phyloP scores from a whole-genome alignment of 495 filamentous ascomycete species.

The Hypoxylon intermedium region DNA sequence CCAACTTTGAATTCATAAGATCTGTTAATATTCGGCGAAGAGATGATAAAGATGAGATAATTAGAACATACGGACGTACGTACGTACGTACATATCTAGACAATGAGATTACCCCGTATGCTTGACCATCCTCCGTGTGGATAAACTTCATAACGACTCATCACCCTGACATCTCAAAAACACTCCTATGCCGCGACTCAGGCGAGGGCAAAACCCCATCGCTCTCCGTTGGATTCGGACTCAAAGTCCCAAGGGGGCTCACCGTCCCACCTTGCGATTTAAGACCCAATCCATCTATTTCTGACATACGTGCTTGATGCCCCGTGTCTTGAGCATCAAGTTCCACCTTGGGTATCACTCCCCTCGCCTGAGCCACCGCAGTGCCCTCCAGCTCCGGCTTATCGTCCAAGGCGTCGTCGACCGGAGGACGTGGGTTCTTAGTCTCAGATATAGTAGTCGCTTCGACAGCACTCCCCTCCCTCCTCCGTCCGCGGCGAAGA shows the following conservation, averaged over 20 bases:
- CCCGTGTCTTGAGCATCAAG: conserved; percentile 9
- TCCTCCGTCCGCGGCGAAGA: neutral
- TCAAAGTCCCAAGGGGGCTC: neutral
- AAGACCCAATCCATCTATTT: neutral
- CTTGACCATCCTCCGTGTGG: no score
- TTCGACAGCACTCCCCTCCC: neutral
- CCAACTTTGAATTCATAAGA: no score
- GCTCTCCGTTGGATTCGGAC: neutral
- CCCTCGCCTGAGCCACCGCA: neutral
- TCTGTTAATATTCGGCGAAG: no score
- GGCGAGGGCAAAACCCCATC: neutral
- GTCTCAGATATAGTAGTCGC: neutral
- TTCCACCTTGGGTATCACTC: conserved; percentile 9
- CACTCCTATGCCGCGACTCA: conserved; percentile 5
- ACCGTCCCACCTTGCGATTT: neutral
- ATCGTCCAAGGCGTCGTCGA: neutral
- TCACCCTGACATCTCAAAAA: conserved; percentile 1
- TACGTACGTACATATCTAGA: no score
- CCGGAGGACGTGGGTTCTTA: neutral
- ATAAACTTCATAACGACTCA: no score
- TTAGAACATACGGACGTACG: no score
- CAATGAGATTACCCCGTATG: no score
- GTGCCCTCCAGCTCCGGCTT: conserved; percentile 10
- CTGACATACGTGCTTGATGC: neutral
- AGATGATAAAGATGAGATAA: no score